Conservation (phyloP, 2,329 filamentous ascomycete species). For the Harringtonia aguacate region DNA sequence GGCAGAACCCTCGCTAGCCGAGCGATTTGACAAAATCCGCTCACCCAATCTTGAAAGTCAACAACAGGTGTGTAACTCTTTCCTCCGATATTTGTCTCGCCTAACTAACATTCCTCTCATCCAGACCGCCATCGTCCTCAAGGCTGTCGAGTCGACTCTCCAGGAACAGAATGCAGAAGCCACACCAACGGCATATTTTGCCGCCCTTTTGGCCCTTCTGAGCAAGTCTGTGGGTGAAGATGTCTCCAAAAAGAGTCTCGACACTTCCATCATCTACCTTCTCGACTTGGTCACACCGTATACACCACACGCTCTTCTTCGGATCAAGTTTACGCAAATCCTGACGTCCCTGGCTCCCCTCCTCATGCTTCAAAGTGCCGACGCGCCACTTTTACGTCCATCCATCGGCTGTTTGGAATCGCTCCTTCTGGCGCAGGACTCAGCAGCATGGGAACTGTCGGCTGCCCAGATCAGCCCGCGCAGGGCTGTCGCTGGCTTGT, state of each 20-base stretch:
- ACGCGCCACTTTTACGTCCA: constrained; percentile 74
- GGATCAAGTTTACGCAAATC: constrained; percentile 92
- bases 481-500: constrained; percentile 73
- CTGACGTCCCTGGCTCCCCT: constrained; percentile 77
- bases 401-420: constrained; percentile 91
- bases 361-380: constrained; percentile 67
- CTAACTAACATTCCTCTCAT: constrained; percentile 12
- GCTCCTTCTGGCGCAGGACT: constrained; percentile 82
- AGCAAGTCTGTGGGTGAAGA: constrained; percentile 61
- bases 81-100: background rate
- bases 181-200: constrained; percentile 88
- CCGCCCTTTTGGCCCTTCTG: constrained; percentile 82
- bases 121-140: constrained; percentile 75
- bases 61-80: constrained; percentile 53
- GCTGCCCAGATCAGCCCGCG: constrained; percentile 76
- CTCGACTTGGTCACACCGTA: constrained; percentile 85
- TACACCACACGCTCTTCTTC: constrained; percentile 75
- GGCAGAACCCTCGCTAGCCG: constrained; percentile 51
- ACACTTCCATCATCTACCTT: constrained; percentile 83
- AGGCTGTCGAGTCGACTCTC: constrained; percentile 86
- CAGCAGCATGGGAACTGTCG: constrained; percentile 75
- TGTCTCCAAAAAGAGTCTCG: constrained; percentile 69
- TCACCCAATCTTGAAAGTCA: constrained; percentile 92
- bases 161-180: constrained; percentile 75
- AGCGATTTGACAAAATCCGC: constrained; percentile 94